A percentile compares a stretch with the other conserved stretches of the same genome.
Evolutionary conservation across 163 green algal genomes (phyloP).

Genomic region (Scenedesmus sp.): DNA sequence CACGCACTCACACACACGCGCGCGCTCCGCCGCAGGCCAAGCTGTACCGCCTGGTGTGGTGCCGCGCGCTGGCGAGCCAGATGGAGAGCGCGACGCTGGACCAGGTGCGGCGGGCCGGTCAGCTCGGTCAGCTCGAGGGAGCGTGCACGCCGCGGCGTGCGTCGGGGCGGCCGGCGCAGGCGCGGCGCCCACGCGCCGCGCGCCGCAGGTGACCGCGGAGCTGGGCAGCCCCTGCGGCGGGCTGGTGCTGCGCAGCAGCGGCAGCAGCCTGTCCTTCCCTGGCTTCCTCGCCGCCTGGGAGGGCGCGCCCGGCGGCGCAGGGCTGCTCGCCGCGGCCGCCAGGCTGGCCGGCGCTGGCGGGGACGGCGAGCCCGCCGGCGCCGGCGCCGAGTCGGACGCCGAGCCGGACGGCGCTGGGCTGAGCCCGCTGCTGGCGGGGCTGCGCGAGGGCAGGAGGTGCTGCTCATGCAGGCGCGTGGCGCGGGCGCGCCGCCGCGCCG

Average conservation of each 20-base stretch:
- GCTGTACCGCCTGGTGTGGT: conserved; percentile 91
- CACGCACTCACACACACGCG: no score
- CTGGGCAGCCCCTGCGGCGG: conserved; percentile 43
- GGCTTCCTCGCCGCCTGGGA: conserved; percentile 62
- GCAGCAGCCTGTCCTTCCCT: conserved; percentile 55
- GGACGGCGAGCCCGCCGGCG: conserved; percentile 7
- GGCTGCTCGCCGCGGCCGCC: conserved; percentile 48
- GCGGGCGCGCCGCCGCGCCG: no score
- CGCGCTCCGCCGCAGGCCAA: conserved; percentile 43
- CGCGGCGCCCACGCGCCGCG: no score
- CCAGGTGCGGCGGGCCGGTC: no score
- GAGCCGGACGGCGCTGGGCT: neutral
- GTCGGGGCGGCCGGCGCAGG: no score
- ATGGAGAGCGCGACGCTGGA: conserved; percentile 68
- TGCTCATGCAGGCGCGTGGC: neutral
- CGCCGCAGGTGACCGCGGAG: conserved; percentile 56
- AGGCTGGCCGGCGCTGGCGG: neutral
- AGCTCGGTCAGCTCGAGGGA: no score
- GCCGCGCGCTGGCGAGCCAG: conserved; percentile 80
- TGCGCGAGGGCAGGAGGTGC: conserved; percentile 26
- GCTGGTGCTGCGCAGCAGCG: conserved; percentile 61
- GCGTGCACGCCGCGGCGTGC: no score
- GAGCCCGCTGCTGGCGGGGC: conserved; percentile 2
- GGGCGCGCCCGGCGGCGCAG: neutral
- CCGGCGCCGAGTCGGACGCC: no score